phyloP scores from a whole-genome alignment of 805 yeast species.

The Yamadazyma takamatsuzukensis region DNA sequence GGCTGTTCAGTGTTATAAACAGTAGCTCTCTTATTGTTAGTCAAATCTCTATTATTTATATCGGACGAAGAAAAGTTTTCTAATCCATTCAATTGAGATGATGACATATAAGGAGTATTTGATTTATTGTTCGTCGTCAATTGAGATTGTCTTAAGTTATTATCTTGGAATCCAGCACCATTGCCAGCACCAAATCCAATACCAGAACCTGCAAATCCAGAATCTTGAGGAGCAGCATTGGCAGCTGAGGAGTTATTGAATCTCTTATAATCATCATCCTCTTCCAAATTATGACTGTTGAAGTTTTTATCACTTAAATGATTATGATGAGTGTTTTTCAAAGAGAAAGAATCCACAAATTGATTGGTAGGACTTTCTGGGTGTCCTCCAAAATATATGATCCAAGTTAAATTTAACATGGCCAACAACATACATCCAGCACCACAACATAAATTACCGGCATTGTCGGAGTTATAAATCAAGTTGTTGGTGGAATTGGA shows the following conservation, averaged over 20 bases:
- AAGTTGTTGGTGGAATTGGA: conserved; percentile 79
- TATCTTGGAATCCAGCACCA: conserved; percentile 21
- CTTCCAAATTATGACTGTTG: conserved; percentile 14
- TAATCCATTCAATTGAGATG: conserved; percentile 57
- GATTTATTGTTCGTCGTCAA: conserved; percentile 27
- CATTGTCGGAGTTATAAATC: conserved; percentile 57
- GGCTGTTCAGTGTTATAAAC: conserved; percentile 19
- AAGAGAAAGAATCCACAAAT: conserved; percentile 78
- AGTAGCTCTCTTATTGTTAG: conserved; percentile 21
- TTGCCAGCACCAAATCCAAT: neutral
- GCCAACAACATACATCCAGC: conserved; percentile 87
- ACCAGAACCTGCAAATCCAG: conserved; percentile 8
- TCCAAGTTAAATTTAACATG: conserved; percentile 80
- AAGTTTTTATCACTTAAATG: conserved; percentile 24
- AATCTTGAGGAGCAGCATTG: conserved; percentile 3
- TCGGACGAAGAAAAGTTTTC: conserved; percentile 48
- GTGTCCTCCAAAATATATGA: conserved; percentile 86
- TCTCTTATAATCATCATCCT: conserved; percentile 22
- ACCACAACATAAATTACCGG: conserved; percentile 78
- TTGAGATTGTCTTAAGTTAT: conserved; percentile 34
- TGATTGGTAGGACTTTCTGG: conserved; percentile 83
- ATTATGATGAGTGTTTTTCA: conserved; percentile 42
- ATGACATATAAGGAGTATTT: conserved; percentile 42
- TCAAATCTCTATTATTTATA: conserved; percentile 29
- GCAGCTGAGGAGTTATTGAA: conserved; percentile 2